A percentile compares a stretch with the other conserved stretches of the same genome.
phyloP scores from a whole-genome alignment of 2,329 filamentous ascomycete species.

The Elsinoe ampelina region DNA sequence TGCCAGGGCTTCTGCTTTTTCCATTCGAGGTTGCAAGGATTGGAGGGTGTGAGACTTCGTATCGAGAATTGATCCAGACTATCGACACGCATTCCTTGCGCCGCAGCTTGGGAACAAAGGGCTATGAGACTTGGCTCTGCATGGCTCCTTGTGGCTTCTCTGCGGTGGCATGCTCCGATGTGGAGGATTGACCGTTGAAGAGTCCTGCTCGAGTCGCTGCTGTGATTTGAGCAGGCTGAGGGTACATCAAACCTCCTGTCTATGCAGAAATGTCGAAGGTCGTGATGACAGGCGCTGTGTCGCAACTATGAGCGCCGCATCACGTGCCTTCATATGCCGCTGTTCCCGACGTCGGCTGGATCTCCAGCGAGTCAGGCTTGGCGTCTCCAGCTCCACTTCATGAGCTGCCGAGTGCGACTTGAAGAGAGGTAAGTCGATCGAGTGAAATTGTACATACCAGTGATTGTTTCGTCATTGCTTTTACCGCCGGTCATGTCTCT shows the following conservation, averaged over 20 bases:
- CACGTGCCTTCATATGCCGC: background rate
- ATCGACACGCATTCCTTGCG: slow-evolving; percentile 3
- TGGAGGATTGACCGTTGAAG: too few relatives aligned
- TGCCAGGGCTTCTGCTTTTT: background rate
- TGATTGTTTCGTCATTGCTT: too few relatives aligned
- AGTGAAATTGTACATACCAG: too few relatives aligned
- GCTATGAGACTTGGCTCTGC: background rate
- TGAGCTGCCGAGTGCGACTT: background rate
- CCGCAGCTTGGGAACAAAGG: background rate
- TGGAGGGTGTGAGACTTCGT: slow-evolving; percentile 4
- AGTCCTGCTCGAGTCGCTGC: too few relatives aligned
- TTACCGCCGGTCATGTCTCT: too few relatives aligned
- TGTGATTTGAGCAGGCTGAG: too few relatives aligned
- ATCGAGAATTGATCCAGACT: background rate
- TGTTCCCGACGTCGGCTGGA: background rate
- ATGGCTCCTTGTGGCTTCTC: background rate
- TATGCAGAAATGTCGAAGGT: too few relatives aligned
- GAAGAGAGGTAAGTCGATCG: too few relatives aligned
- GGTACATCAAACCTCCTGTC: too few relatives aligned
- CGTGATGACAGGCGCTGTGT: too few relatives aligned
- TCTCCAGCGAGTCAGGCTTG: background rate
- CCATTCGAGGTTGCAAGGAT: background rate
- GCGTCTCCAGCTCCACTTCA: background rate
- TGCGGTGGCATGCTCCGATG: too few relatives aligned
- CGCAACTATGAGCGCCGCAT: background rate